Base-by-base conservation (phyloP, 148 eudicot species). In the Dianthus caryophyllus region DNA sequence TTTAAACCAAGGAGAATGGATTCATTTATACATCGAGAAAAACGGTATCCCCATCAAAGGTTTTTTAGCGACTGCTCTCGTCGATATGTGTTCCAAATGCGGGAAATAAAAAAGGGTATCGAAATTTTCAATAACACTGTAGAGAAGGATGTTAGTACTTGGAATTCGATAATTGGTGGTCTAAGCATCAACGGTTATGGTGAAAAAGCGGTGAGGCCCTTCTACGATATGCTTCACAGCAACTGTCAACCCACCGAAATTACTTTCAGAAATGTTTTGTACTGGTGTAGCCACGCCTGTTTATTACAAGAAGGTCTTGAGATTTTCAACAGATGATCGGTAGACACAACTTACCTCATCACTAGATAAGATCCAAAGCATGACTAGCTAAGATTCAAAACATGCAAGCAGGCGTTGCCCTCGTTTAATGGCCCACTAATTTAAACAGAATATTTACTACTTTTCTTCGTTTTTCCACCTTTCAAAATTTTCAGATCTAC, bases 31-130 rank as follows among this genome's bases (percentile, higher is more conserved):
- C 63, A 70, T 73, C 26, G 64, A 61, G n/a, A 72, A 43, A 52
- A 72, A 67, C 17, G 21, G 66, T 11, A 71, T 79, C 29, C 31
- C 58, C 2, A 38, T 73, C 12, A 30, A 39, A 52, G 77, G 77
- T 49, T 72, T 68, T 66, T 69, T 79, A 26, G 82, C 76, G 2
- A 67, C 76, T 26, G 82, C 82, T 55, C 76, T 79, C 41, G 78
- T 79, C 10, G 76, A 79, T 47, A 75, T 79, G 82, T 79, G 75
- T 41, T 71, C 78, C 14, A 79, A 75, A 72, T 71, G 78, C 63
- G 82, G 82, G 68, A 60, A 29, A 66, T 75, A 31, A 64, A 30
- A 31, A 74, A 75, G 57, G 82, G 73, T 33, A 53, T 71, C 39
- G 65, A 63, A 29, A 74, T 75, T 5, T 79, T 79, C 49, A 18